Base-by-base conservation (phyloP, 2,329 filamentous ascomycete species). In the Diaporthe sp. region DNA sequence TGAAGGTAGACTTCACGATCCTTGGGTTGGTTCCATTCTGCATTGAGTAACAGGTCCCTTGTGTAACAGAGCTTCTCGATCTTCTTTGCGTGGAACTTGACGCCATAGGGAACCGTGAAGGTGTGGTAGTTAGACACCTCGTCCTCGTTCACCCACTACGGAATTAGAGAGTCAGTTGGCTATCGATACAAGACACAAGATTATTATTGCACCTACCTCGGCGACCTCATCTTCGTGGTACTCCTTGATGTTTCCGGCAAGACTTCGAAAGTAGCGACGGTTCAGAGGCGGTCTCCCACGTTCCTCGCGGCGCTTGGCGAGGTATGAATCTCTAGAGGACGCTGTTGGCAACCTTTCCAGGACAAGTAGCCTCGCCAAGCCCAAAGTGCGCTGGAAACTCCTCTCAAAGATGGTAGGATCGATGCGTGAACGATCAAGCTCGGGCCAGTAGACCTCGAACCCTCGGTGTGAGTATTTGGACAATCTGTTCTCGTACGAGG, bases 321-420 rank as follows among this genome's bases (percentile, higher is more conserved):
- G 87, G 79, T 97, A 97, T 0, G 85, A 81, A 9, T 96, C 94
- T 72, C 95, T 88, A 53, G 94, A 92, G 15, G 85, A 86, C 3
- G 89, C 87, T 3, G 91, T 94, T 0, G 95, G 95, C 2, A 97
- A 87, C 59, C 93, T 92, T 81, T 98, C 95, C 1, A 97, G 87
- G 9, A 98, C 92, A 9, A 98, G 87, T 1, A 98, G 88, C 61
- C 95, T 89, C 37, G 95, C 94, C 28, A 98, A 89, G 2, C 95
- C 95, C 34, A 94, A 87, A 0, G 94, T 95, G 53, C 94, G 88
- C 68, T 88, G 88, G 79, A 97, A 97, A 74, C 92, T 95, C 67
- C 95, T 88, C 83, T 98, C 95, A 77, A 94, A 97, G 67, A 98
- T 95, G 31, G 94, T 97, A 7, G 95, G 95, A 79, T 98, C 95